Evolutionary conservation across 768 basidiomycete genomes (phyloP), one percentile per base, ranked within the genome.

Genomic region (Phanerochaete carnosa): DNA sequence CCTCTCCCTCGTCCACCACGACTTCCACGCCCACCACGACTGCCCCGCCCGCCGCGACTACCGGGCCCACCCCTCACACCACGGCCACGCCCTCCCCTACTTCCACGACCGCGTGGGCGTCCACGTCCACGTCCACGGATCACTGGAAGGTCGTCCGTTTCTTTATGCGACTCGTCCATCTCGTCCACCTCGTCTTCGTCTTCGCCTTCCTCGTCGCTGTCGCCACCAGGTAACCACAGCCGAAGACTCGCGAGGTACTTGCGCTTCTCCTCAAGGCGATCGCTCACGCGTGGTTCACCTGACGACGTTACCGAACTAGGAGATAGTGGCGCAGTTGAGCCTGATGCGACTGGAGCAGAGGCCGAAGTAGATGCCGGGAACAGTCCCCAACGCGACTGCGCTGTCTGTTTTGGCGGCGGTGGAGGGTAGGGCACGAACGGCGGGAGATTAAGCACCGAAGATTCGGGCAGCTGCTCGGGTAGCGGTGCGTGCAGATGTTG

Each of bases 371-470:
- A 82, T 50, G 88, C 92, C 66, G 76, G 78, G n/a, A 95, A 98
- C 70, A 82, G 92, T 9, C 95, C 95, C 0, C 92, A 97, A 70
- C 85, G 95, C 25, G 75, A 98, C 28, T 83, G 88, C 52, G 94
- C 95, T 0, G 85, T 97, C 54, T 84, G 86, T 64, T 68, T 90
- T 7, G 95, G 95, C 1, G 78, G 39, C 16, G 39, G 33, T 35
- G 33, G 13, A 6, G 33, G 33, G 33, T 7, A 43, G 6, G 39
- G 11, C 16, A 43, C 39, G 39, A 43, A 43, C 8, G 39, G 39
- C 6, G 39, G 8, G 39, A 11, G 19, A 11, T 6, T 13, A 6
- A 35, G 33, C 7, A 35, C 33, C 7, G 33, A 13, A 6, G 33
- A 35, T 35, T 35, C 39, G 4, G 39, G 16, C 19, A 4, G 11